Base-by-base conservation (phyloP, 2,329 filamentous ascomycete genomes). In the Colletotrichum echinochloae region DNA sequence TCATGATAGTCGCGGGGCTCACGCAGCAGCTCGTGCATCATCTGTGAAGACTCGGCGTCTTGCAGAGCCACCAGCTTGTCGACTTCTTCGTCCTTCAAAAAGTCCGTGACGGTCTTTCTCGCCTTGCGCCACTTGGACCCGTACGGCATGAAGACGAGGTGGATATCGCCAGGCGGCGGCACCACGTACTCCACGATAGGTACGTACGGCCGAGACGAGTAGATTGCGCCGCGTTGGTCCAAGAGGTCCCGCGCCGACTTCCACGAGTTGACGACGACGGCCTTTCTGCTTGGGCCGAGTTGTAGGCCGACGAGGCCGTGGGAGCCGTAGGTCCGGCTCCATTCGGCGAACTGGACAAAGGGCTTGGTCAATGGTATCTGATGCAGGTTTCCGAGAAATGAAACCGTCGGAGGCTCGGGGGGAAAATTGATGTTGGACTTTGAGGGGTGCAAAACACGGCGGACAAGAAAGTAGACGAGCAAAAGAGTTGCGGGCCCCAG, bases 191-290 rank as follows among this genome's bases (percentile, higher is more conserved):
- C 56, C 4, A 75, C 57, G 59, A 79, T 73, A 46, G 76, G 72
- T 48, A 75, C 74, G 64, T 75, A 72, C 0, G 81, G 79, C 7
- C 81, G 74, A 1, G 80, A 80, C 12, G 80, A 81, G 70, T 83
- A 83, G 23, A 79, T 77, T 46, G 61, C 73, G 0, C 79, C 77
- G 49, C 79, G 78, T 64, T 79, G 79, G 46, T 82, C 81, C n/a
- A 81, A 75, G 11, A 83, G 74, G 33, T 81, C 80, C 48, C 77
- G 76, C 2, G 79, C 79, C 6, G 77, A 74, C 28, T 75, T 71
- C 2, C 75, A 76, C n/a, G 75, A 77, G 39, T 78, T 77, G 3
- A 82, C 73, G 7, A 81, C 72, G 14, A 83, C 78, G 14, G 80
- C 67, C 35, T n/a, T 41, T 18, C 77, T 79, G 16, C 71, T 70